These are phyloP conservation scores for Clavariopsis aquatica DNA, from an alignment of 495 filamentous ascomycete species.

Conservation along the genomic window DNA sequence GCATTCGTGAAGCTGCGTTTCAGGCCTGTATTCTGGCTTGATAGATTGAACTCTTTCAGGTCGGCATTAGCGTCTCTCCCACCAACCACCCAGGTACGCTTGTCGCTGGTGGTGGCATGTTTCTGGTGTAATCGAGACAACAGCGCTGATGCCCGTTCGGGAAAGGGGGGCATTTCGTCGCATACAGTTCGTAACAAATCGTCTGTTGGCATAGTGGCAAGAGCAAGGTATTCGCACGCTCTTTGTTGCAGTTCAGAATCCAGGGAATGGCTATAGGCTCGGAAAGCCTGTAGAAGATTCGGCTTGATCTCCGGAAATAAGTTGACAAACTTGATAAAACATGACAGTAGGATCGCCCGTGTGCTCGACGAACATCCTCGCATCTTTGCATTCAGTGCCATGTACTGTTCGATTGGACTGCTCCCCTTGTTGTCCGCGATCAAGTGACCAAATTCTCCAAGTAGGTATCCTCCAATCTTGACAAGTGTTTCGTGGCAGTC, in stretches of 20 bases:
- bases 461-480: slow-evolving; percentile 93
- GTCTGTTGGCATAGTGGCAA: slow-evolving; percentile 83
- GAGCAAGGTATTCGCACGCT: slow-evolving; percentile 90
- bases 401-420: slow-evolving; percentile 96
- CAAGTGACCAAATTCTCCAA: slow-evolving; percentile 96
- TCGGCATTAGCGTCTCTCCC: slow-evolving; percentile 90
- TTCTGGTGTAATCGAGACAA: slow-evolving; percentile 92
- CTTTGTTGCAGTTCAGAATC: slow-evolving; percentile 96
- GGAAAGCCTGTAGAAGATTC: slow-evolving; percentile 86
- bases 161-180: slow-evolving; percentile 99
- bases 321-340: slow-evolving; percentile 97
- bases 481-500: slow-evolving; percentile 96
- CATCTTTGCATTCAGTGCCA: slow-evolving; percentile 89
- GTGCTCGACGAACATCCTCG: slow-evolving; percentile 85
- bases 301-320: slow-evolving; percentile 98
- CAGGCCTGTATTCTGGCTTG: slow-evolving; percentile 70
- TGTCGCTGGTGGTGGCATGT: slow-evolving; percentile 85
- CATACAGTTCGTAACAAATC: slow-evolving; percentile 93
- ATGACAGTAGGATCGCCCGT: slow-evolving; percentile 88
- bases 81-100: slow-evolving; percentile 92
- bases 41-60: slow-evolving; percentile 74
- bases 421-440: slow-evolving; percentile 93
- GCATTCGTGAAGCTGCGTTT: slow-evolving; percentile 77
- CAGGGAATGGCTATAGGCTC: slow-evolving; percentile 87
- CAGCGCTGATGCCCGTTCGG: slow-evolving; percentile 87